phyloP scores from a whole-genome alignment of 2,329 filamentous ascomycete species.

The Teratosphaeria epicoccoides region DNA sequence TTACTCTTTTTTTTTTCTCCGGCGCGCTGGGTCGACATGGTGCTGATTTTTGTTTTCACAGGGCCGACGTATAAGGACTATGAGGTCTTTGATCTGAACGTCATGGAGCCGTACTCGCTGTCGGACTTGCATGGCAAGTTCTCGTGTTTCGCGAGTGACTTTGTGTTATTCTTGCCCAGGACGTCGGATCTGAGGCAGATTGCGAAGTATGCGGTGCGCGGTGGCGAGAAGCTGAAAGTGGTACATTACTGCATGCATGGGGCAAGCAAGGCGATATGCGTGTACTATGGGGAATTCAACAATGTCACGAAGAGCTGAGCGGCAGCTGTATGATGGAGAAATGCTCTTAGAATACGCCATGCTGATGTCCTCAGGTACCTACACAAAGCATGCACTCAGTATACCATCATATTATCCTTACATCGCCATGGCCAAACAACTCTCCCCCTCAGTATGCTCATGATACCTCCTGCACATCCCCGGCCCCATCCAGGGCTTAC shows the following conservation, averaged over 20 bases:
- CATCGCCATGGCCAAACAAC: constrained; percentile 10
- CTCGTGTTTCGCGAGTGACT: constrained; percentile 37
- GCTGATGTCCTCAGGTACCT: not conserved
- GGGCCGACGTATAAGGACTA: constrained; percentile 53
- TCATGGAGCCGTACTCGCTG: constrained; percentile 81
- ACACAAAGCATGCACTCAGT: not conserved
- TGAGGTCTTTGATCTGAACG: constrained; percentile 68
- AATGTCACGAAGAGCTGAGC: not conserved
- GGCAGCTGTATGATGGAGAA: not conserved
- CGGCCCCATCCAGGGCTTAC: constrained; percentile 29
- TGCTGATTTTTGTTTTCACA: constrained; percentile 20
- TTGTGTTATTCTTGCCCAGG: constrained; percentile 74
- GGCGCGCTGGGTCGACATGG: not conserved
- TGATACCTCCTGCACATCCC: constrained; percentile 28
- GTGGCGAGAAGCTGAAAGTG: constrained; percentile 53
- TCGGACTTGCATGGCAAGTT: constrained; percentile 53
- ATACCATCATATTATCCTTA: not conserved
- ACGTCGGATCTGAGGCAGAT: constrained; percentile 75
- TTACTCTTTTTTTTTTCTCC: too few relatives aligned
- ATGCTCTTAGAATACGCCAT: not conserved
- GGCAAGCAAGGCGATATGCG: constrained; percentile 65
- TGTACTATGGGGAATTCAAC: constrained; percentile 40
- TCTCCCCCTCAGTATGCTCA: constrained; percentile 26
- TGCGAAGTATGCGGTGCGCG: constrained; percentile 33
- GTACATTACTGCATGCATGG: constrained; percentile 88